Evolutionary conservation across 345 rosid genomes (phyloP), one percentile per base, ranked within the genome.

Genomic region (Heritiera littoralis): DNA sequence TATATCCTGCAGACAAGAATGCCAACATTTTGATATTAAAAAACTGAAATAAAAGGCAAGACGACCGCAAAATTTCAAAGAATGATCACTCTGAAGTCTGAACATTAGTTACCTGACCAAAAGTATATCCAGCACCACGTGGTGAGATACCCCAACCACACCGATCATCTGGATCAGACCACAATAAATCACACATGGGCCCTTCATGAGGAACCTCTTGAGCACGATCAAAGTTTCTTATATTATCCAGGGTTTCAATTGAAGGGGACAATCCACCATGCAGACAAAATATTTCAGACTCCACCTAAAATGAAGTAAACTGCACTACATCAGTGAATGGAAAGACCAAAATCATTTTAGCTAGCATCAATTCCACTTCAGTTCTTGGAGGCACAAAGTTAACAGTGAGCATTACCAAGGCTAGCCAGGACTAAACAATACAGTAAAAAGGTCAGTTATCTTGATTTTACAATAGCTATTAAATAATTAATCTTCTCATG

Each of bases 131-230:
- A 45, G 99, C 99, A 79, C 99, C 99, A 76, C 97, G 92, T 20
- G 98, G 99, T 78, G 99, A 96, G 83, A 96, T 96, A 14, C 98
- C 99, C 99, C 99, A 96, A 66, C 99, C 98, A 81, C 98, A 94
- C 51, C 99, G 86, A 79, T 96, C 98, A 81, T 96, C 99, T 20
- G 98, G 99, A 81, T 96, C 98, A 85, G 98, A 94, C 98, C 99
- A 96, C 81, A 96, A 87, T 52, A 96, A 91, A 85, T 96, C 99
- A 86, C 99, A 96, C 99, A 96, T 96, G 48, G 99, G 97, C 46
- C 99, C 99, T 87, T 96, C 98, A 63, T 94, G 97, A 11, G 98
- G 99, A 81, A 96, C 98, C 87, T 94, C 99, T 87, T 96, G 98
- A 81, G 94, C 95, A 40, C 99, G 90, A 65, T 96, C 99, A 83